Percentiles rank a stretch among this genome's conserved stretches.
Conservation (phyloP, 805 yeast genomes). For the Kodamaea laetipori region DNA sequence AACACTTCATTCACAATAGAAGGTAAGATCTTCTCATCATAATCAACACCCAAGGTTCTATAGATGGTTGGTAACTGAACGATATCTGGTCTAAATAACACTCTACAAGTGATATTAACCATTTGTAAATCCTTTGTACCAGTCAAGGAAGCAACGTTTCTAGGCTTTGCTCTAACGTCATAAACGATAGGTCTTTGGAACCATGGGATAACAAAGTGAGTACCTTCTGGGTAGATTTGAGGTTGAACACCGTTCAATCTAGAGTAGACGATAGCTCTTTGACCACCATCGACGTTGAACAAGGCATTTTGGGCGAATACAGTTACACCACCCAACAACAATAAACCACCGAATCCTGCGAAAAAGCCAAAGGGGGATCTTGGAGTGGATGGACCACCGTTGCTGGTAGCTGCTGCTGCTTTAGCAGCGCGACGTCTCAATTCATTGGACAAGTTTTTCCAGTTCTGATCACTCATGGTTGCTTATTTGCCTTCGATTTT, state of each 20-base stretch:
- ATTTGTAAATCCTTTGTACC: slow-evolving; percentile 98
- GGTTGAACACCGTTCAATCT: slow-evolving; percentile 84
- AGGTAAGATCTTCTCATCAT: slow-evolving; percentile 95
- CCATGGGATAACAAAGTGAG: slow-evolving; percentile 94
- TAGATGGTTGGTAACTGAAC: slow-evolving; percentile 77
- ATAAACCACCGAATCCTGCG: slow-evolving; percentile 45
- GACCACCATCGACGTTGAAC: slow-evolving; percentile 93
- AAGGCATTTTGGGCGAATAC: slow-evolving; percentile 46
- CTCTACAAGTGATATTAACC: slow-evolving; percentile 99
- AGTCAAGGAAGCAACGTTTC: slow-evolving; percentile 92
- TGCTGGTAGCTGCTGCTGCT: slow-evolving; percentile 26
- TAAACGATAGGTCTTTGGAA: slow-evolving; percentile 88
- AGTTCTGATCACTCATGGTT: slow-evolving; percentile 43
- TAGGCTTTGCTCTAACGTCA: slow-evolving; percentile 96
- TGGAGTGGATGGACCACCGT: slow-evolving; percentile 32
- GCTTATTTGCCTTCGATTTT: slow-evolving; percentile 3
- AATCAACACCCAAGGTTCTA: slow-evolving; percentile 91
- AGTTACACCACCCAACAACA: slow-evolving; percentile 43
- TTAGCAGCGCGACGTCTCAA: slow-evolving; percentile 43
- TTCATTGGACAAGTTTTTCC: slow-evolving; percentile 45
- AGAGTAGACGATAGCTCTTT: slow-evolving; percentile 92
- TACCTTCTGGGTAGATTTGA: slow-evolving; percentile 86
- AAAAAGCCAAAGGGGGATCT: slow-evolving; percentile 40
- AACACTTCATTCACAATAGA: slow-evolving; percentile 97
- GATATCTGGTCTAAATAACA: slow-evolving; percentile 84